Percentiles rank a stretch among this genome's conserved stretches.
These are phyloP conservation scores for Sclerotinia nivalis DNA, from an alignment of 2,329 filamentous ascomycete genomes.

Conservation along the genomic window DNA sequence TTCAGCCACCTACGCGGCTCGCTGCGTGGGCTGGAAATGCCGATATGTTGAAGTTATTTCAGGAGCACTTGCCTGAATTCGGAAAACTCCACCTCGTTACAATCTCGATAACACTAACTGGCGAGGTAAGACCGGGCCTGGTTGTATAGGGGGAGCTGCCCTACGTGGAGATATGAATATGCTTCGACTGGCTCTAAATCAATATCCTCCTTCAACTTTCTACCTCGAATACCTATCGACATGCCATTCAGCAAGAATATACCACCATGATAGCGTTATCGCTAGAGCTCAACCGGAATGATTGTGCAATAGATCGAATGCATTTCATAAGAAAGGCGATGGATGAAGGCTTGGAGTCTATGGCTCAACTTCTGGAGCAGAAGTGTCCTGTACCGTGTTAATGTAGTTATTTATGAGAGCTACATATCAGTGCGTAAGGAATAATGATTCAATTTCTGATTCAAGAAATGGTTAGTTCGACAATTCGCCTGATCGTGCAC, in stretches of 20 bases:
- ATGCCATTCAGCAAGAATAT: background rate
- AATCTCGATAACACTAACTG: background rate
- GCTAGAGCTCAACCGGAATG: background rate
- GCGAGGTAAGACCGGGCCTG: background rate
- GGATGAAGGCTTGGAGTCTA: background rate
- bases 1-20: background rate
- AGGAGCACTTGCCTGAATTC: background rate
- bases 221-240: background rate
- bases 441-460: background rate
- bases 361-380: background rate
- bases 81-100: background rate
- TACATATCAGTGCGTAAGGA: background rate
- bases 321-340: background rate
- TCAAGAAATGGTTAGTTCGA: background rate
- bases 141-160: background rate
- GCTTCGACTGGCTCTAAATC: background rate
- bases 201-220: background rate
- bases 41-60: background rate
- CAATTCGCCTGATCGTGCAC: too few species aligned
- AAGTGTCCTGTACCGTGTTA: background rate
- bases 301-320: background rate
- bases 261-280: background rate
- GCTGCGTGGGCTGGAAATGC: background rate
- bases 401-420: background rate
- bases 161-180: background rate